phyloP scores from a whole-genome alignment of 2,329 filamentous ascomycete genomes.

The Alternaria alternata region DNA sequence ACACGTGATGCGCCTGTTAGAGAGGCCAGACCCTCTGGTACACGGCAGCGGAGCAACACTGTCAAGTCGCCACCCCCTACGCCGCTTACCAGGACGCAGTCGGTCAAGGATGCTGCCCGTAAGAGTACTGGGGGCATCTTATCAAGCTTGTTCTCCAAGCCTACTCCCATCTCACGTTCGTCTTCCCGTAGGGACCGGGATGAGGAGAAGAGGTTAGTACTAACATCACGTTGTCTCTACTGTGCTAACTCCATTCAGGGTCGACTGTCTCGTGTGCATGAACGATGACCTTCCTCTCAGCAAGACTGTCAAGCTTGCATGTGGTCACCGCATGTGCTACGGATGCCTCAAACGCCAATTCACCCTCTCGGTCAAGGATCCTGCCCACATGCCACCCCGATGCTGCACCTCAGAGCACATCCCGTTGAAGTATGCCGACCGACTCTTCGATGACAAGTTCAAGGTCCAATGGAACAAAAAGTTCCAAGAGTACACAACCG shows the following conservation, averaged over 20 bases:
- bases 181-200: constrained; percentile 34
- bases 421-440: constrained; percentile 77
- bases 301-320: constrained; percentile 75
- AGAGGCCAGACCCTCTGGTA: constrained; percentile 32
- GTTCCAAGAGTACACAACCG: constrained; percentile 77
- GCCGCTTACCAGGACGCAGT: constrained; percentile 36
- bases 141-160: constrained; percentile 45
- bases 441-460: constrained; percentile 75
- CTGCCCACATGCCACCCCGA: constrained; percentile 82
- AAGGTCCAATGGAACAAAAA: constrained; percentile 83
- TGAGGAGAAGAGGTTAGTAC: constrained; percentile 34
- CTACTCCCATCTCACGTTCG: constrained; percentile 33
- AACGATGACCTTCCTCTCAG: constrained; percentile 69
- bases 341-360: constrained; percentile 78
- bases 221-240: neutral
- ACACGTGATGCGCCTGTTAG: constrained; percentile 29
- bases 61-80: constrained; percentile 38
- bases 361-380: constrained; percentile 76
- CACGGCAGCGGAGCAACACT: constrained; percentile 39
- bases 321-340: constrained; percentile 83
- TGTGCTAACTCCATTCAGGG: constrained; percentile 54
- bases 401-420: constrained; percentile 81
- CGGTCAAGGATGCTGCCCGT: constrained; percentile 37
- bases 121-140: constrained; percentile 45
- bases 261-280: constrained; percentile 76